Evolutionary conservation across 2,329 filamentous ascomycete species (phyloP), one percentile per base, ranked within the genome.

Genomic region (Cadophora sp.): DNA sequence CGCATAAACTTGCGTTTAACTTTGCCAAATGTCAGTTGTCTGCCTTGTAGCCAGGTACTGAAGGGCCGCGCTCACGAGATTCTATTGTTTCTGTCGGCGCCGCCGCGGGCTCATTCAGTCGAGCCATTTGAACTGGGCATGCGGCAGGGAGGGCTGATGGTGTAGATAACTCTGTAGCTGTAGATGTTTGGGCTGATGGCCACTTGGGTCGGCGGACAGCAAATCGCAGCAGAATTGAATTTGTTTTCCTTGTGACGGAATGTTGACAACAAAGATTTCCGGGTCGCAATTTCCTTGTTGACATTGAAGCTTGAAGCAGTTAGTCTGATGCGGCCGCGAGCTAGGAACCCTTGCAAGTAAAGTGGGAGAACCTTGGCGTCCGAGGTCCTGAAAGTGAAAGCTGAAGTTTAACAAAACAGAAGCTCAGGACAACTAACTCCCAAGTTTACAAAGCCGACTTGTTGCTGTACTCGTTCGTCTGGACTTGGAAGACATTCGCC

Each of bases 1-100:
- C 92, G 87, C 75, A 94, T 83, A 77, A 94, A 93, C 77, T 91
- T 90, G 76, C 91, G 87, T 78, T 92, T 92, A 68, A 95, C 92
- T 94, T 74, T 62, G 65, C 53, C 26, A 40, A 58, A 51, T 63
- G 31, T 71, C n/a, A 71, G 65, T 59, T 26, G 37, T n/a, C 27
- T 29, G 22, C 31, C 8, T 24, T n/a, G 26, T 22, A 29, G 9
- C 24, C n/a, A 16, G 48, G 40, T 26, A 16, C 50, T 27, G 11
- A 22, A n/a, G n/a, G 67, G 43, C 69, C 29, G 46, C 26, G 70
- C 90, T 79, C 84, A 93, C 91, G 83, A 77, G 86, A 89, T 78
- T 94, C 92, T 73, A 93, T 80, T 77, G 84, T 89, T 81, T 93
- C 91, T 78, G 84, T 85, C 76, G 90, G 86, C 81, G 85, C 81